Evolutionary conservation across 176 grass and related monocot genomes (phyloP), one percentile per base, ranked within the genome.

Genomic region (Alloteropsis semialata): DNA sequence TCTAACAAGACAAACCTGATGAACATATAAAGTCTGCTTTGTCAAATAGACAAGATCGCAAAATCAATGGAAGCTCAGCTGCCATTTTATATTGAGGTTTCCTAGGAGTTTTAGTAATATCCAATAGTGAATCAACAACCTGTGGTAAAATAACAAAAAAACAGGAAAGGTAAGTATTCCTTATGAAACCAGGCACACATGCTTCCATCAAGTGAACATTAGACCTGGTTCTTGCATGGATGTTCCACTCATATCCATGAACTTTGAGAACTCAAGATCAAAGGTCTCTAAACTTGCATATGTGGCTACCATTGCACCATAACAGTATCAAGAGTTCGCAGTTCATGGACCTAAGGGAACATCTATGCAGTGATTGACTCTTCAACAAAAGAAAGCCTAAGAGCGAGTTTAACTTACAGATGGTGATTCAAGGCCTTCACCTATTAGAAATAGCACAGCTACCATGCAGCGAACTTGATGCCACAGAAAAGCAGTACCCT

Each of bases 401-500:
- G 63, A 74, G 15, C 2, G 29, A 73, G 69, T 28, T 81, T 56
- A 74, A 98, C 96, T 95, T 36, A 98, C 96, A 74, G 81, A 87
- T 85, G 96, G 90, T 78, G 84, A 80, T 78, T 98, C 96, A 51
- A 95, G 82, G 86, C 82, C 87, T 90, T 90, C 88, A 73, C 92
- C 92, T 76, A 93, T 84, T 84, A 98, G 66, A 93, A 98, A 98
- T 27, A 98, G 88, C 62, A 95, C 84, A 79, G 96, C 93, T 72
- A 90, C 92, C 92, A 98, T 98, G 89, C 92, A 98, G 12, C 96
- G 88, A 74, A 98, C 92, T 93, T 98, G 96, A 89, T 98, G 96
- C 96, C 96, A 98, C 66, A 98, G 79, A 76, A 98, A 98, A 37
- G 96, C 96, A 76, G 80, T 98, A 50, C 96, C 96, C 78, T 80